Conservation (phyloP, 2,329 filamentous ascomycete genomes). For the Venturia asperata region DNA sequence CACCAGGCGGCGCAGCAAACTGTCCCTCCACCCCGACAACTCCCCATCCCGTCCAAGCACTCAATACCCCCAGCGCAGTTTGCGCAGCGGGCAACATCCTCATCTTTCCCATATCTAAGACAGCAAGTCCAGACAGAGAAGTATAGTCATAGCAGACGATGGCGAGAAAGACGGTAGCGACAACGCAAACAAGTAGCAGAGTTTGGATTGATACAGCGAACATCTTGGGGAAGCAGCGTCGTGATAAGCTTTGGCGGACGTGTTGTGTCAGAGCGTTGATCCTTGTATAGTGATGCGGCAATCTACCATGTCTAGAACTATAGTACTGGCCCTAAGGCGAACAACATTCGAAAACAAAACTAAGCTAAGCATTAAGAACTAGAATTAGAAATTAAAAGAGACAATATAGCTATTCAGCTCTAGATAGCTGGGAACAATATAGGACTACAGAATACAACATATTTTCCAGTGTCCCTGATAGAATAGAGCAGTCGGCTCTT, state of each 20-base stretch:
- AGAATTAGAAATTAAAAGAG: too few relatives aligned
- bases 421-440: too few relatives aligned
- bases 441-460: too few relatives aligned
- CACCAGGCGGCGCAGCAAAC: conserved; percentile 29
- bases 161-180: neutral
- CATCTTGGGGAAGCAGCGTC: neutral
- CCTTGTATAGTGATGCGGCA: neutral
- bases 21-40: conserved; percentile 4
- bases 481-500: too few relatives aligned
- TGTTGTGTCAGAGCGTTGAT: neutral
- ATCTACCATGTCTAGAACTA: too few relatives aligned
- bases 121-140: neutral
- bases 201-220: too few relatives aligned
- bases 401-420: too few relatives aligned
- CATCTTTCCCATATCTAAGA: neutral
- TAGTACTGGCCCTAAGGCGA: too few relatives aligned
- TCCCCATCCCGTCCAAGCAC: neutral
- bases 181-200: neutral
- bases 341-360: too few relatives aligned
- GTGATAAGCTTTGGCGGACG: conserved; percentile 3
- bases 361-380: too few relatives aligned
- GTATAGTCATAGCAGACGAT: neutral
- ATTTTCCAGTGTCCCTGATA: too few relatives aligned
- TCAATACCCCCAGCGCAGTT: neutral
- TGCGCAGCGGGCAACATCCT: neutral